phyloP scores from a whole-genome alignment of 2,329 filamentous ascomycete species.

The Ilyonectria mors-panacis region DNA sequence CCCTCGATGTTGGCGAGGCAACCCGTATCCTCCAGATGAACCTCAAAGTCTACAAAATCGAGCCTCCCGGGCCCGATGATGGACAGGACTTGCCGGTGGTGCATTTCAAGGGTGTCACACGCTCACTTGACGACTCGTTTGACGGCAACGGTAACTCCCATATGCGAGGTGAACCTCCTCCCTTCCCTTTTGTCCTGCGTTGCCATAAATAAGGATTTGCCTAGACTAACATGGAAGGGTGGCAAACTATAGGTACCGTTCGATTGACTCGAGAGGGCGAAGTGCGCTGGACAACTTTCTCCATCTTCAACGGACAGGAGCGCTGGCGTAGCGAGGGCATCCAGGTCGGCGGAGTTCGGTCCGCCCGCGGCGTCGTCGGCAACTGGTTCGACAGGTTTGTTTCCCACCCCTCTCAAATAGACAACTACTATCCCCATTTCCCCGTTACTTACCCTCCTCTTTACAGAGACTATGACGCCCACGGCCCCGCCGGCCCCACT shows the following conservation, averaged over 20 bases:
- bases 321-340: slow-evolving; percentile 84
- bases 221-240: slow-evolving; percentile 43
- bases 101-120: slow-evolving; percentile 75
- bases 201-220: not conserved
- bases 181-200: not conserved
- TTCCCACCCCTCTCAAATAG: not conserved
- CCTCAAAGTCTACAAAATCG: slow-evolving; percentile 73
- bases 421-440: not conserved
- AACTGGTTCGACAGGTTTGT: slow-evolving; percentile 83
- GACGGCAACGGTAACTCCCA: slow-evolving; percentile 79
- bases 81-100: slow-evolving; percentile 74
- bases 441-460: not conserved
- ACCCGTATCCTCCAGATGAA: slow-evolving; percentile 80
- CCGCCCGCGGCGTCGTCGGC: slow-evolving; percentile 78
- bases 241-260: slow-evolving; percentile 67
- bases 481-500: slow-evolving; percentile 81
- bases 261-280: slow-evolving; percentile 78
- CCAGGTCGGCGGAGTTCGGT: slow-evolving; percentile 78
- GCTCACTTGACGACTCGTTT: slow-evolving; percentile 74
- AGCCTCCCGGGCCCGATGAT: slow-evolving; percentile 71
- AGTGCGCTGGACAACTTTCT: slow-evolving; percentile 81
- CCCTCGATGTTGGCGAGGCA: slow-evolving; percentile 75
- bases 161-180: slow-evolving; percentile 69
- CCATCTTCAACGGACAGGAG: slow-evolving; percentile 74
- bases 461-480: slow-evolving; percentile 72